Percentiles rank a stretch among this genome's conserved stretches.
These are phyloP conservation scores for Nannizziopsis arthrosporioides DNA, from an alignment of 2,329 filamentous ascomycete genomes.

Conservation along the genomic window DNA sequence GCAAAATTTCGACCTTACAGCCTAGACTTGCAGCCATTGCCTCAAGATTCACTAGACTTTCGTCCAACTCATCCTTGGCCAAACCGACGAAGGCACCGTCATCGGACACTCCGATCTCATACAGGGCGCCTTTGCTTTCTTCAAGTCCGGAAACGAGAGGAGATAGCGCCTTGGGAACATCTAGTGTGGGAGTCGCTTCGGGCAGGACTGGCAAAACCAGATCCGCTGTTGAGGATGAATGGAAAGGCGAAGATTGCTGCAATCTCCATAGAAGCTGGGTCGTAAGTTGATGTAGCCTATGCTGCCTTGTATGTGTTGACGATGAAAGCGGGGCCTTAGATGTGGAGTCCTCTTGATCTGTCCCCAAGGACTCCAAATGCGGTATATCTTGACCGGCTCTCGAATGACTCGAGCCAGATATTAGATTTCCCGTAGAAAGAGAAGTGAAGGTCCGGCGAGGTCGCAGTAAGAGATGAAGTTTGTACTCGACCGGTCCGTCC, in stretches of 20 bases:
- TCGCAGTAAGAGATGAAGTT: constrained; percentile 76
- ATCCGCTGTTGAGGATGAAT: constrained; percentile 60
- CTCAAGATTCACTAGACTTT: constrained; percentile 72
- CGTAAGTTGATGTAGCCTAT: constrained; percentile 78
- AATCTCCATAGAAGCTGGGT: constrained; percentile 91
- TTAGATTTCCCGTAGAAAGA: constrained; percentile 53
- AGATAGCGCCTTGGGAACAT: constrained; percentile 41
- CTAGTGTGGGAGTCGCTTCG: constrained; percentile 49
- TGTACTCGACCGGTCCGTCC: constrained; percentile 91
- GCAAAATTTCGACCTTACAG: constrained; percentile 68
- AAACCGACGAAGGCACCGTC: constrained; percentile 84
- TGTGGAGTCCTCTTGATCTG: constrained; percentile 13
- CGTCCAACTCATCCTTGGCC: constrained; percentile 79
- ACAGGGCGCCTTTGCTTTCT: constrained; percentile 83
- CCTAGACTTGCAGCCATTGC: constrained; percentile 90
- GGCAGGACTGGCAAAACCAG: constrained; percentile 65
- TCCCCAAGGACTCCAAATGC: constrained; percentile 12
- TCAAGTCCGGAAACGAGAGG: constrained; percentile 63
- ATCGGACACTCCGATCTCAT: constrained; percentile 93
- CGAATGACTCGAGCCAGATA: constrained; percentile 43
- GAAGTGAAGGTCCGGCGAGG: constrained; percentile 61
- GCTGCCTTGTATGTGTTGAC: constrained; percentile 61
- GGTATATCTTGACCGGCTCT: constrained; percentile 20
- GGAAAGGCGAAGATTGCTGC: constrained; percentile 87
- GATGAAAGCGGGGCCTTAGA: constrained; percentile 34